phyloP scores from a whole-genome alignment of 805 yeast genomes.

The Nakazawaea wickerhamii region DNA sequence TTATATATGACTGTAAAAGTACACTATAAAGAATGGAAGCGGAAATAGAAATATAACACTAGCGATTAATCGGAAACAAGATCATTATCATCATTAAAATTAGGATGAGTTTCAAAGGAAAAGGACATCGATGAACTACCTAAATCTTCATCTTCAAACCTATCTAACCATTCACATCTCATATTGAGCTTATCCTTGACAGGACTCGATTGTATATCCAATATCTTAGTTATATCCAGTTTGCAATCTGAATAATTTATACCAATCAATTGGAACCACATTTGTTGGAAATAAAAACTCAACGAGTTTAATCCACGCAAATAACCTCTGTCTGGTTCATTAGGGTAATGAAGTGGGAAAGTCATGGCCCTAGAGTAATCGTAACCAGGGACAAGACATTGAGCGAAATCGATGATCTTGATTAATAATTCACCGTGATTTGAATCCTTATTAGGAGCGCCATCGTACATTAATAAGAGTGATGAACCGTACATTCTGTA shows the following conservation, averaged over 20 bases:
- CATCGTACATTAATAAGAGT: slow-evolving; percentile 81
- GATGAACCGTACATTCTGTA: slow-evolving; percentile 92
- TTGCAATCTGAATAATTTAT: slow-evolving; percentile 25
- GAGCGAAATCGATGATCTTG: slow-evolving; percentile 94
- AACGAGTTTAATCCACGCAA: slow-evolving; percentile 76
- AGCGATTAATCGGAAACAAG: slow-evolving; percentile 8
- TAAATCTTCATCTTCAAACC: slow-evolving; percentile 24
- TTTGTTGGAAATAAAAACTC: slow-evolving; percentile 53
- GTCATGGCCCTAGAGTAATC: slow-evolving; percentile 36
- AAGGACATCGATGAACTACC: not conserved
- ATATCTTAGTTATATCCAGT: slow-evolving; percentile 14
- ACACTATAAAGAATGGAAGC: not conserved
- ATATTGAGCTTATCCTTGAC: slow-evolving; percentile 16
- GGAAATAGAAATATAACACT: not conserved
- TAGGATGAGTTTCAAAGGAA: not conserved
- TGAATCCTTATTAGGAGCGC: slow-evolving; percentile 15
- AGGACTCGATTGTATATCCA: slow-evolving; percentile 13
- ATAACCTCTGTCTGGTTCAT: slow-evolving; percentile 74
- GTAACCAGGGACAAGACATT: slow-evolving; percentile 70
- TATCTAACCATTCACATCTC: slow-evolving; percentile 29
- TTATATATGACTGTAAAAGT: not conserved
- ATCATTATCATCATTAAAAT: slow-evolving; percentile 4
- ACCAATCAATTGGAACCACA: slow-evolving; percentile 54
- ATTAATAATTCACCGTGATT: slow-evolving; percentile 37
- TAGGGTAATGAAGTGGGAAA: slow-evolving; percentile 68